Conservation (phyloP, 441 rosid genomes). For the Manihot esculenta region DNA sequence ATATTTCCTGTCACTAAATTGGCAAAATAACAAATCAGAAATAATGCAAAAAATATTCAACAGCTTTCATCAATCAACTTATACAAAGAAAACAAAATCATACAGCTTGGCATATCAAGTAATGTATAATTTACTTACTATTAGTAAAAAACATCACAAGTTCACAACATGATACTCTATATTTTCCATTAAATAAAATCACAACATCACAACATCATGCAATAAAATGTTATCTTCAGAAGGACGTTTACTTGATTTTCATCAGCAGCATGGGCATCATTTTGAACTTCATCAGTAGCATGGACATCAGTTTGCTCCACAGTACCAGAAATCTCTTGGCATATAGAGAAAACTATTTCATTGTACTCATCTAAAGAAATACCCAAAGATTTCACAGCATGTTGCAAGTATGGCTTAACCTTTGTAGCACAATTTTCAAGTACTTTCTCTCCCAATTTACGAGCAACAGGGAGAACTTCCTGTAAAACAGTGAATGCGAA, state of each 20-base stretch:
- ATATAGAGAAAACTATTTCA: constrained; percentile 62
- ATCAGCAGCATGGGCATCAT: constrained; percentile 33
- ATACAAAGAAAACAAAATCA: background rate
- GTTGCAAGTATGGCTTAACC: constrained; percentile 65
- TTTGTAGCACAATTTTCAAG: constrained; percentile 66
- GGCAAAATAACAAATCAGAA: background rate
- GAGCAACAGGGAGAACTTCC: constrained; percentile 71
- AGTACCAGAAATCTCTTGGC: constrained; percentile 35
- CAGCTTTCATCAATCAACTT: background rate
- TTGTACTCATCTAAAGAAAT: constrained; percentile 61
- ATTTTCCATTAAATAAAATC: background rate
- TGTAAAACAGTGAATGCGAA: constrained; percentile 28
- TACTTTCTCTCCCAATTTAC: constrained; percentile 74
- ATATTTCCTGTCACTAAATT: background rate
- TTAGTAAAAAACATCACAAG: background rate
- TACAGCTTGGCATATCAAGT: background rate
- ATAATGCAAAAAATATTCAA: background rate
- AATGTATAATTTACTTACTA: background rate
- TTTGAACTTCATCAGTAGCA: too few relatives aligned
- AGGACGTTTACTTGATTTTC: constrained; percentile 42
- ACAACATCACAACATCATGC: background rate
- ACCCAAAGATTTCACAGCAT: constrained; percentile 60
- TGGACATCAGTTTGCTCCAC: constrained; percentile 41
- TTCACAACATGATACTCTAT: background rate
- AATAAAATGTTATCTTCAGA: constrained; percentile 10